A percentile compares a stretch with the other conserved stretches of the same genome.
Conservation (phyloP, 176 grass and related monocot species). For the Raddia guianensis region DNA sequence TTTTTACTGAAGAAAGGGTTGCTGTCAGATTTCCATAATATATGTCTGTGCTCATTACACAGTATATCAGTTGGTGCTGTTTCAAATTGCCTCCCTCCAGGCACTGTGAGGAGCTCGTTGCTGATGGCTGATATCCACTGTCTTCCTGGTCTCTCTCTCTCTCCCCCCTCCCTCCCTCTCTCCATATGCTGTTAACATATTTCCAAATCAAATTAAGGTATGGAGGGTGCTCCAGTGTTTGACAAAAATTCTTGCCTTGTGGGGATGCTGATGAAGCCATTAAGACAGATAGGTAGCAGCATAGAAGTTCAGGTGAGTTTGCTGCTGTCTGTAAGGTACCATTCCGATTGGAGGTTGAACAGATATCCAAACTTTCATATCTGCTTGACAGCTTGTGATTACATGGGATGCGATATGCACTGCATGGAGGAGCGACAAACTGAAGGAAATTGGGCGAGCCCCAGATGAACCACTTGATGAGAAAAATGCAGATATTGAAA, state of each 20-base stretch:
- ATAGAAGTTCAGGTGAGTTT: slow-evolving; percentile 85
- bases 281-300: slow-evolving; percentile 71
- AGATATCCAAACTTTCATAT: slow-evolving; percentile 32
- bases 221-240: slow-evolving; percentile 94
- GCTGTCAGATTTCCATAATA: slow-evolving; percentile 32
- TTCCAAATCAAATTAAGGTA: slow-evolving; percentile 62
- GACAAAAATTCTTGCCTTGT: slow-evolving; percentile 66
- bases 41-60: slow-evolving; percentile 35
- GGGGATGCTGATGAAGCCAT: slow-evolving; percentile 77
- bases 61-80: slow-evolving; percentile 82
- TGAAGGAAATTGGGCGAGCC: slow-evolving; percentile 42
- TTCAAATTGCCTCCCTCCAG: slow-evolving; percentile 76
- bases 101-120: slow-evolving; percentile 52
- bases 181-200: slow-evolving; percentile 20
- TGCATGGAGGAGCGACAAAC: slow-evolving; percentile 44
- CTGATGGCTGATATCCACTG: slow-evolving; percentile 82
- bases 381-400: slow-evolving; percentile 74
- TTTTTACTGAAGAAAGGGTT: slow-evolving; percentile 4
- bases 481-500: slow-evolving; percentile 33
- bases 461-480: slow-evolving; percentile 46
- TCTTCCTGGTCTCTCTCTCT: slow-evolving; percentile 66
- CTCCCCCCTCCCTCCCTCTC: not conserved
- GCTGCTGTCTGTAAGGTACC: slow-evolving; percentile 12
- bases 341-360: slow-evolving; percentile 15
- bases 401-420: slow-evolving; percentile 79